A percentile compares a stretch with the other conserved stretches of the same genome.
phyloP scores from a whole-genome alignment of 768 basidiomycete species.

The Leccinum longicurvipes region DNA sequence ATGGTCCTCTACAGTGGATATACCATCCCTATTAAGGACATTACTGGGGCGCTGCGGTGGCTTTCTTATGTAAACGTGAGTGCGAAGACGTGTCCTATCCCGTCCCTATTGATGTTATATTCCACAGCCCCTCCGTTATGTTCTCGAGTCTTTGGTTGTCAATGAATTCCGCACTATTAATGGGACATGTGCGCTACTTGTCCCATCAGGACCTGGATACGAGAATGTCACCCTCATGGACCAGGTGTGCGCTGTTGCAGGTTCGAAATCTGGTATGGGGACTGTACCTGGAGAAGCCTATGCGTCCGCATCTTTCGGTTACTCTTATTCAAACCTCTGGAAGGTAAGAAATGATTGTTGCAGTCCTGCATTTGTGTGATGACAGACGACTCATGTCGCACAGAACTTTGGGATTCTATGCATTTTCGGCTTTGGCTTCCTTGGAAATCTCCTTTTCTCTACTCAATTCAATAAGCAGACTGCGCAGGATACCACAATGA shows the following conservation, averaged over 20 bases:
- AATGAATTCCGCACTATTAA: conserved; percentile 47
- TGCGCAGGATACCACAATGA: conserved; percentile 32
- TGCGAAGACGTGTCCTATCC: conserved; percentile 35
- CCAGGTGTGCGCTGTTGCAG: conserved; percentile 42
- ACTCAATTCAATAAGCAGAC: conserved; percentile 32
- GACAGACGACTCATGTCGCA: neutral
- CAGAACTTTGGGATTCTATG: conserved; percentile 45
- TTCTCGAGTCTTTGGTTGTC: conserved; percentile 33
- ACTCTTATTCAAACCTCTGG: conserved; percentile 31
- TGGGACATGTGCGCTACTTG: conserved; percentile 34
- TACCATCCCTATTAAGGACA: conserved; percentile 23
- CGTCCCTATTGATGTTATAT: conserved; percentile 31
- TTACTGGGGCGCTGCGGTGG: conserved; percentile 17
- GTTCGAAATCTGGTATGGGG: conserved; percentile 38
- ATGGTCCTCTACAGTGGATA: conserved; percentile 44
- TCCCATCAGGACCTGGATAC: conserved; percentile 35
- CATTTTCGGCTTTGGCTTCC: conserved; percentile 40
- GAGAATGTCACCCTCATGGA: conserved; percentile 32
- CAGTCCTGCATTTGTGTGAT: neutral
- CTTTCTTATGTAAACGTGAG: conserved; percentile 20
- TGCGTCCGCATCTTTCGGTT: conserved; percentile 31
- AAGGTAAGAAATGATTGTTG: conserved; percentile 31
- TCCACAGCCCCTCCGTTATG: conserved; percentile 29
- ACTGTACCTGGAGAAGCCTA: conserved; percentile 43
- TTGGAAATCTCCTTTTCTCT: conserved; percentile 34